A percentile compares a stretch with the other conserved stretches of the same genome.
phyloP scores from a whole-genome alignment of 2,329 filamentous ascomycete species.

The Volutella citrinella region DNA sequence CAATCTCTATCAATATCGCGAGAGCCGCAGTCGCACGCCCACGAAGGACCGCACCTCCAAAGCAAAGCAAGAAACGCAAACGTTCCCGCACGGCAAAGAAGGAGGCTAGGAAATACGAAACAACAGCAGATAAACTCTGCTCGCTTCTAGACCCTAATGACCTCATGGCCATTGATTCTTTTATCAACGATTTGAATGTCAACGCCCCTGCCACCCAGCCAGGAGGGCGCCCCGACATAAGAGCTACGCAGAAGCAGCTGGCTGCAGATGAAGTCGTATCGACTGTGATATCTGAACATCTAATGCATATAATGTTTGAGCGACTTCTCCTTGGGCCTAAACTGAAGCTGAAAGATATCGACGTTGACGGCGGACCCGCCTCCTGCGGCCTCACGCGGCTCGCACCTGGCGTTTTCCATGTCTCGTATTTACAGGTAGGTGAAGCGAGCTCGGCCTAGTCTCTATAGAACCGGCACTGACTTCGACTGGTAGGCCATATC shows the following conservation, averaged over 20 bases:
- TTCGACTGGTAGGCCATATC: slow-evolving; percentile 19
- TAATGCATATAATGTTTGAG: slow-evolving; percentile 21
- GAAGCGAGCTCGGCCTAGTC: background rate
- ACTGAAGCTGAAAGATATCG: slow-evolving; percentile 20
- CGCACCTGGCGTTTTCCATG: slow-evolving; percentile 35
- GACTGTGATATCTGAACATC: background rate
- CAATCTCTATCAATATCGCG: slow-evolving; percentile 24
- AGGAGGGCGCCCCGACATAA: too few species aligned
- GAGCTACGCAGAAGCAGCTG: too few species aligned
- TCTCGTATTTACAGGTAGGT: slow-evolving; percentile 33
- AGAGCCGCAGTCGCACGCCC: background rate
- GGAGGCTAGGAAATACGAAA: background rate
- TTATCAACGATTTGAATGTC: slow-evolving; percentile 23
- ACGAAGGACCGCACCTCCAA: background rate
- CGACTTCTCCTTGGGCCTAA: slow-evolving; percentile 24
- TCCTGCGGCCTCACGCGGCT: slow-evolving; percentile 24
- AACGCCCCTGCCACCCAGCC: background rate
- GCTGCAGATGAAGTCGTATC: slow-evolving; percentile 12
- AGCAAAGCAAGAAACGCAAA: slow-evolving; percentile 12
- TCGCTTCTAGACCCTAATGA: slow-evolving; percentile 19
- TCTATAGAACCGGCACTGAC: background rate
- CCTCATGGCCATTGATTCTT: slow-evolving; percentile 27
- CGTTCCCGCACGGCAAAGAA: background rate
- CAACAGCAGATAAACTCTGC: too few species aligned
- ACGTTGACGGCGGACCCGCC: slow-evolving; percentile 11